Conservation (phyloP, 2,329 filamentous ascomycete species). For the Eurotiales sp. region DNA sequence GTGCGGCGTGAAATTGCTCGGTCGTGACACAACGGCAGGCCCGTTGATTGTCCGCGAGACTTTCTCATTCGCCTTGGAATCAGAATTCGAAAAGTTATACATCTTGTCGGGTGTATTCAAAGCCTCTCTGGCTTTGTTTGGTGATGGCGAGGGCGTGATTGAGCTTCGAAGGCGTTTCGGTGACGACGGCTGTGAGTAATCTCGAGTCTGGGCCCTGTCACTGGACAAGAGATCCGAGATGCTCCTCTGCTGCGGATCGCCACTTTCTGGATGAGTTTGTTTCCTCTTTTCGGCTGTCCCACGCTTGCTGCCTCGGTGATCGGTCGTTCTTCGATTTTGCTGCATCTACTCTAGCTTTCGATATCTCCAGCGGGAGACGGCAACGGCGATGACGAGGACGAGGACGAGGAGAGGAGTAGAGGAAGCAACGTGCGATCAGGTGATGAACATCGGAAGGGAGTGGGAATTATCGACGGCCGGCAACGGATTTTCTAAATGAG, state of each 20-base stretch:
- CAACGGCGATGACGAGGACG: too few species aligned
- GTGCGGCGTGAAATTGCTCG: constrained; percentile 64
- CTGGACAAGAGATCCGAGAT: constrained; percentile 45
- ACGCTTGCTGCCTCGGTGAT: constrained; percentile 42
- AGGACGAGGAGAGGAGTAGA: neutral
- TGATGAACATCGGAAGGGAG: constrained; percentile 15
- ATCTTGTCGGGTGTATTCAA: constrained; percentile 43
- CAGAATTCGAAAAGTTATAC: constrained; percentile 49
- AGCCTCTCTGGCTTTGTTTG: constrained; percentile 13
- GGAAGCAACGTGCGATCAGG: constrained; percentile 15
- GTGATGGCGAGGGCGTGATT: constrained; percentile 24
- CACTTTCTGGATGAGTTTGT: constrained; percentile 30
- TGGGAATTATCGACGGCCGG: neutral
- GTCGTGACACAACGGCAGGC: constrained; percentile 30
- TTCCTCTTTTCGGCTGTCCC: constrained; percentile 42
- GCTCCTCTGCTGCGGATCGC: constrained; percentile 36
- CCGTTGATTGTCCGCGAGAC: constrained; percentile 47
- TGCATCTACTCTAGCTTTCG: constrained; percentile 43
- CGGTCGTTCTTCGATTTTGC: constrained; percentile 26
- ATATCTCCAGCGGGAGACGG: constrained; percentile 17
- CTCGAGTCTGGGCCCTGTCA: constrained; percentile 16
- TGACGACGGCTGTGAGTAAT: constrained; percentile 22
- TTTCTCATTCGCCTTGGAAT: constrained; percentile 32
- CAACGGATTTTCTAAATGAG: neutral
- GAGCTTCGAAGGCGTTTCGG: constrained; percentile 39